These are phyloP conservation scores for Cutaneotrichosporon arboriforme DNA, from an alignment of 1,284 basidiomycete species.

Conservation along the genomic window DNA sequence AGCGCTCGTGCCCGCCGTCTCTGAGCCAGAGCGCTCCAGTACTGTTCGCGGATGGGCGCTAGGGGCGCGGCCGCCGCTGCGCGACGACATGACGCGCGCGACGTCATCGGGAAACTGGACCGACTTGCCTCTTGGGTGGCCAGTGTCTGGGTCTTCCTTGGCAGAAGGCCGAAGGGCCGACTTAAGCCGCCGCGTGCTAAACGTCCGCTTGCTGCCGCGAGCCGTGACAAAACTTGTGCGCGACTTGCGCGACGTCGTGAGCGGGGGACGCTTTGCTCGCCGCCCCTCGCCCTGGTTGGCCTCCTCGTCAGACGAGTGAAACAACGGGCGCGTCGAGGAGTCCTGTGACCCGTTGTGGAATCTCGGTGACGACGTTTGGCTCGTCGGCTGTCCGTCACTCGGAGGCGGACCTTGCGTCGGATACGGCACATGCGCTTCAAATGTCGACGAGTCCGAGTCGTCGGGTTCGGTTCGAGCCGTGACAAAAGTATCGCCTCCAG, in stretches of 20 bases:
- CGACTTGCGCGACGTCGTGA: neutral
- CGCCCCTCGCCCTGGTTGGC: neutral
- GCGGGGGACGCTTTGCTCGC: neutral
- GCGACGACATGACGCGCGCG: constrained; percentile 9
- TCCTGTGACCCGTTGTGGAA: neutral
- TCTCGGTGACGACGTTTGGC: constrained; percentile 1
- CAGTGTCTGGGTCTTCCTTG: neutral
- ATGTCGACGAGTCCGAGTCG: neutral
- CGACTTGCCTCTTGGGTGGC: constrained; percentile 21
- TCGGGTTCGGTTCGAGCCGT: constrained; percentile 28
- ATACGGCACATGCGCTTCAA: constrained; percentile 7
- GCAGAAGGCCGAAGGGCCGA: constrained; percentile 1
- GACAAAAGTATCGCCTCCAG: constrained; percentile 33
- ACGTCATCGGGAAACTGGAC: constrained; percentile 39
- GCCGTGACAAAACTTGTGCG: neutral
- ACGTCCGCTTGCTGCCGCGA: too few relatives aligned
- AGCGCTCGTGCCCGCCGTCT: constrained; percentile 37
- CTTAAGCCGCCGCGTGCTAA: constrained; percentile 7
- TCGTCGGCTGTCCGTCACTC: neutral
- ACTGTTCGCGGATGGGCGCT: constrained; percentile 34
- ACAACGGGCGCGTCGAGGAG: constrained; percentile 2
- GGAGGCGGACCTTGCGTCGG: neutral
- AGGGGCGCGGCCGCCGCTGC: constrained; percentile 30
- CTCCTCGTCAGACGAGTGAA: constrained; percentile 12
- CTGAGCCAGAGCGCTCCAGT: constrained; percentile 32